Evolutionary conservation across 345 rosid species (phyloP).

Genomic region (Syzygium aromaticum): DNA sequence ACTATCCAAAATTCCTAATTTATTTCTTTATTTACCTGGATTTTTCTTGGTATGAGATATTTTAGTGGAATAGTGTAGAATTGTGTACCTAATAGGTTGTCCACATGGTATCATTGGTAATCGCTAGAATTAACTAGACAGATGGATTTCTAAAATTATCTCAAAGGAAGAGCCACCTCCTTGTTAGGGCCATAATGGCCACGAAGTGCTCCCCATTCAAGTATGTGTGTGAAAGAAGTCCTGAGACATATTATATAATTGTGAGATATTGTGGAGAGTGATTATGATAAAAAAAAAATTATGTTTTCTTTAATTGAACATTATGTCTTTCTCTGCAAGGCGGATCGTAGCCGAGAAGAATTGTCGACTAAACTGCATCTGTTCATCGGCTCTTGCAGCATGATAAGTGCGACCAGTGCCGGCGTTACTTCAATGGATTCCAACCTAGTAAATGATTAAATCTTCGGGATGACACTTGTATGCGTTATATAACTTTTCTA

Average conservation of each 20-base stretch:
- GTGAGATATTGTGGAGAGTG: not conserved
- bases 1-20: not conserved
- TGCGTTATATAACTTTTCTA: not conserved
- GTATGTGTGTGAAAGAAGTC: not conserved
- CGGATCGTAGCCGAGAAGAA: not conserved
- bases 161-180: not conserved
- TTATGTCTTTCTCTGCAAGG: not conserved
- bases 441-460: not conserved
- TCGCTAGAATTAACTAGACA: not conserved
- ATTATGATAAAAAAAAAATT: not conserved
- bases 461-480: not conserved
- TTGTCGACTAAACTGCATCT: not conserved
- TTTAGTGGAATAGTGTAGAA: not conserved
- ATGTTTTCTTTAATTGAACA: not conserved
- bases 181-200: not conserved
- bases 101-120: not conserved
- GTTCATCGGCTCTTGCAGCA: not conserved
- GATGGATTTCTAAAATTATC: not conserved
- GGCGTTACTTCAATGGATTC: not conserved
- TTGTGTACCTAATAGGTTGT: not conserved
- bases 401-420: not conserved
- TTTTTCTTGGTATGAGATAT: not conserved
- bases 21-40: not conserved
- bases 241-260: too few relatives aligned
- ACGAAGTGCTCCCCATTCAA: not conserved